phyloP scores from a whole-genome alignment of 345 rosid species.

The Camelina hispida region DNA sequence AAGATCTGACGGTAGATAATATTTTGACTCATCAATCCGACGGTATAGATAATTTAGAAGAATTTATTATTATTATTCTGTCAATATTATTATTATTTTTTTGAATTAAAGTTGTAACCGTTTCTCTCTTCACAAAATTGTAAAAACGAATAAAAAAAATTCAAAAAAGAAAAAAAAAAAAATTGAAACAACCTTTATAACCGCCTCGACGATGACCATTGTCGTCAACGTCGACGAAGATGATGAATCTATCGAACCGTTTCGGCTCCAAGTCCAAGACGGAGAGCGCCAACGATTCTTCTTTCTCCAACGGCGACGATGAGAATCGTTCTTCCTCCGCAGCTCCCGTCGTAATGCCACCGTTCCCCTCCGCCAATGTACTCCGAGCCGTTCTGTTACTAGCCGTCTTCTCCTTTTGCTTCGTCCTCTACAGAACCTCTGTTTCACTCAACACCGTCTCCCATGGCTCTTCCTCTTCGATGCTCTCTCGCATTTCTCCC shows the following conservation, averaged over 20 bases:
- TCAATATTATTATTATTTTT: background rate
- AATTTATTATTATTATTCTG: background rate
- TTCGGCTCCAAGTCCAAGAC: conserved; percentile 26
- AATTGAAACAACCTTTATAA: conserved; percentile 3
- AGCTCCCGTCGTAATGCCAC: conserved; percentile 23
- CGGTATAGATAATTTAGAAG: background rate
- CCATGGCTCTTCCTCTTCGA: conserved; percentile 31
- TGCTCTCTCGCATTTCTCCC: conserved; percentile 33
- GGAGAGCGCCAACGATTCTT: no score
- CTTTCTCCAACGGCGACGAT: background rate
- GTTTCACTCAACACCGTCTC: conserved; percentile 40
- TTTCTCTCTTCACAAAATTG: background rate
- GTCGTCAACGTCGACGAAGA: conserved; percentile 10
- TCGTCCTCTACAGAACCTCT: conserved; percentile 45
- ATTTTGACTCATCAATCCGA: background rate
- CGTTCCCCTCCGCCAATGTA: conserved; percentile 29
- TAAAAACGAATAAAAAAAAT: background rate
- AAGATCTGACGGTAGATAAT: background rate
- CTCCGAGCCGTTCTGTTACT: conserved; percentile 41
- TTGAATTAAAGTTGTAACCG: background rate
- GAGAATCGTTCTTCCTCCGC: conserved; percentile 7
- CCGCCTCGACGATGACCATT: conserved; percentile 30
- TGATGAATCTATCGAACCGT: conserved; percentile 39
- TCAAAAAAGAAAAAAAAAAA: background rate
- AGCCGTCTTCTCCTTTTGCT: conserved; percentile 14